phyloP scores from a whole-genome alignment of 345 rosid species.

The Syzygium oleosum region DNA sequence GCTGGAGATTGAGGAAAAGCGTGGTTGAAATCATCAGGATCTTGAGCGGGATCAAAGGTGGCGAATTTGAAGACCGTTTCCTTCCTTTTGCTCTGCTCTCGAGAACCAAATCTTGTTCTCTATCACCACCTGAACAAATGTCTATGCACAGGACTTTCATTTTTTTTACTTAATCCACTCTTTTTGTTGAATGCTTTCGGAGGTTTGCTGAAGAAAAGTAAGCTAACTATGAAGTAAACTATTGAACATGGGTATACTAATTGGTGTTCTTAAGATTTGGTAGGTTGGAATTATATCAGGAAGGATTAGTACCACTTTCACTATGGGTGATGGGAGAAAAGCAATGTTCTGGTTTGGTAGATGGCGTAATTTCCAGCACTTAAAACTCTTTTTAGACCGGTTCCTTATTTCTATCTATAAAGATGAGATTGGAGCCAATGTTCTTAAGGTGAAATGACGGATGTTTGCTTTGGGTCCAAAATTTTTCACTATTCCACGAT shows the following conservation, averaged over 20 bases:
- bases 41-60: too few species aligned
- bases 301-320: background rate
- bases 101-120: too few species aligned
- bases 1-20: too few species aligned
- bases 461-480: background rate
- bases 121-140: too few species aligned
- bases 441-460: background rate
- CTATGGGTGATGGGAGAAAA: background rate
- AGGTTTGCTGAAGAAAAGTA: background rate
- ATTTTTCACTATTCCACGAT: background rate
- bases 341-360: background rate
- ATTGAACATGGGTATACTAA: background rate
- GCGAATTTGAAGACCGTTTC: too few species aligned
- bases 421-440: background rate
- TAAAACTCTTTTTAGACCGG: background rate
- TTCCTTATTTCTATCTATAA: background rate
- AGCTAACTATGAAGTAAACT: background rate
- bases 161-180: background rate
- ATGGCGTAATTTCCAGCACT: background rate
- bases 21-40: too few species aligned
- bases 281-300: background rate
- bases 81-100: too few species aligned
- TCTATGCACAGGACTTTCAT: background rate
- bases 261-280: background rate
- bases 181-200: background rate